Evolutionary conservation across 352 stramenopile species (phyloP), one percentile per base, ranked within the genome.

Genomic region (Phytopythium litorale): DNA sequence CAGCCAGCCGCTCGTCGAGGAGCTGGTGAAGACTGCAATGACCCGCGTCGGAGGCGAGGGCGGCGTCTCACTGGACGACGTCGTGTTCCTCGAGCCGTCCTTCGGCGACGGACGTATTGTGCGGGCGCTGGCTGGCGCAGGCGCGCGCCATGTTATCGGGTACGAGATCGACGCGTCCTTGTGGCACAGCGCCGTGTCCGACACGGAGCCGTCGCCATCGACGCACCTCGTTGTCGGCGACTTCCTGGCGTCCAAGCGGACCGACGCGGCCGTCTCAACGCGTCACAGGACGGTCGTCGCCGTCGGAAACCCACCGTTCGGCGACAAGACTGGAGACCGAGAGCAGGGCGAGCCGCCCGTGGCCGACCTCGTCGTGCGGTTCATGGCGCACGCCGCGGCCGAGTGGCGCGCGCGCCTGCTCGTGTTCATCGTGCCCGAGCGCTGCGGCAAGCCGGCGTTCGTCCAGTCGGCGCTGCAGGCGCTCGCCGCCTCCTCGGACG

Each of bases 241-340:
- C 60, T 93, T 91, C 42, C 65, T 93, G 12, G 38, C 45, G 32
- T 87, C 80, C 0, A 62, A 56, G 35, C 74, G 59, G 57, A 56
- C 40, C 11, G n/a, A 51, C 16, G 23, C 45, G 32, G 37, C 43
- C 12, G 35, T 58, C n/a, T 61, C 6, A 19, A 33, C 19, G 3
- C 0, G 37, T 32, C 4, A 51, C n/a, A 13, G 63, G 23, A 46
- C 63, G 8, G 63, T 91, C 1, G 52, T 92, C 12, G 76, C 71
- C 5, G 30, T 93, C 2, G 84, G 81, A 3, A 93, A 93, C 63
- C 84, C 84, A 7, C 84, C 84, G 3, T 93, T 90, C 43, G 82
- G 81, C 3, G 65, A 70, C 21, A 78, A 67, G 57, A 37, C 33
- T 21, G n/a, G n/a, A 30, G 58, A 56, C 50, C 30, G 23, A 23